Base-by-base conservation (phyloP, 768 basidiomycete genomes). In the Xerocomellus amylosporus region DNA sequence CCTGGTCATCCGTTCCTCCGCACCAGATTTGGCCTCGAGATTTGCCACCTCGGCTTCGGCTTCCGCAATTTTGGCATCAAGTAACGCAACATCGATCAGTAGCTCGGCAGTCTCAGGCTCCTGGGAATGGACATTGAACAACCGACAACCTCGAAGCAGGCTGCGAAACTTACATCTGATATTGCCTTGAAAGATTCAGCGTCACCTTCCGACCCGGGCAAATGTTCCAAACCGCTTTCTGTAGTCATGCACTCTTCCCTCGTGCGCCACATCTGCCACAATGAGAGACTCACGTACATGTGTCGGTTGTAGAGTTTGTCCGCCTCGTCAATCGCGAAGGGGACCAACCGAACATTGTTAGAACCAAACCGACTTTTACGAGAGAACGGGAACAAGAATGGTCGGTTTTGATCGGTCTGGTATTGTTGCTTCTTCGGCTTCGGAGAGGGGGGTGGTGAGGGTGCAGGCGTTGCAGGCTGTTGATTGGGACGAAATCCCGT, bases 371-470 rank as follows among this genome's bases (percentile, higher is more conserved):
- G 77, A 46, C 71, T 78, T 38, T 57, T 72, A n/a, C 85, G 81
- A 7, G 93, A 91, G 68, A 97, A 99, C 0, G 97, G 97, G 69
- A 99, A 95, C 56, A 98, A 74, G 69, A 98, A 99, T 2, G 97
- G 96, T 13, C 90, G 80, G 43, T 75, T 85, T 68, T 95, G 97
- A 71, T 99, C 97, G 0, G 97, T 99, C 67, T 98, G 97, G 69
- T 93, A 99, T 68, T 96, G 93, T 67, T 96, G 96, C 69, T 98
- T 98, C 77, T 99, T 99, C 10, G 91, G 93, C 66, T 96, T 98
- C 2, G 85, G 90, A 33, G 84, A 81, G 8, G 82, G 77, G 0
- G 91, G 90, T 0, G 94, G 94, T 0, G 92, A 85, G 2, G 95
- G 93, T 24, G 93, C 93, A 7, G 95, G 95, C 4, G 95, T 98